Base-by-base conservation (phyloP, 768 basidiomycete species). In the Boletus insuetus region DNA sequence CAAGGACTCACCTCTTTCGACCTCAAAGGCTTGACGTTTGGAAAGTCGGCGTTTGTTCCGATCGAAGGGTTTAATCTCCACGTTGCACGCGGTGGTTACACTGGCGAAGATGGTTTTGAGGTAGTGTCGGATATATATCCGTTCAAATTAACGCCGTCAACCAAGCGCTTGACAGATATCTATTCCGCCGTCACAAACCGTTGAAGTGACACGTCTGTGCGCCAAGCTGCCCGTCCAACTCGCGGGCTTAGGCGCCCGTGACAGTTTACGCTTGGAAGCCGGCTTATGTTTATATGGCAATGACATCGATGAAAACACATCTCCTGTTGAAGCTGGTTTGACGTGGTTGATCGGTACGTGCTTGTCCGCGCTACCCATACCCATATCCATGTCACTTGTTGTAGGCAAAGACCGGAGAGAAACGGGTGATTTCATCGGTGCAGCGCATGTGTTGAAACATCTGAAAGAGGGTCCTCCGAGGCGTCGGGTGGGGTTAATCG, bases 71-170 rank as follows among this genome's bases (percentile, higher is more conserved):
- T 74, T 54, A 65, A 70, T 4, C 80, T 91, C 35, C 94, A 98
- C 67, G 83, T 98, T 31, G 90, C 94, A 9, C 85, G 97, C 16
- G 92, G 94, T 29, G 97, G 97, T 6, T 99, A 99, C 73, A 98
- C 97, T 0, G 97, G 97, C 12, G 97, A 99, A 74, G 97, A 99
- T 71, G 97, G 97, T 0, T 98, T 99, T 61, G 97, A 99, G 80
- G 94, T 86, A 24, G 44, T 6, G 10, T 20, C 11, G 26, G 39
- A 13, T 35, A n/a, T 17, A 32, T 16, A 31, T 34, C 19, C 10
- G 9, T 29, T 38, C 7, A 11, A 16, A 24, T 42, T 0, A 7
- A 32, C 7, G 8, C 5, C 10, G 14, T 35, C 20, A 38, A 56
- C 24, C 16, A 44, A n/a, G 14, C 14, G 2, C 31, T 17, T 26